Percentiles rank a stretch among this genome's conserved stretches.
These are phyloP conservation scores for Mallotus japonicus DNA, from an alignment of 441 rosid genomes.

Conservation along the genomic window DNA sequence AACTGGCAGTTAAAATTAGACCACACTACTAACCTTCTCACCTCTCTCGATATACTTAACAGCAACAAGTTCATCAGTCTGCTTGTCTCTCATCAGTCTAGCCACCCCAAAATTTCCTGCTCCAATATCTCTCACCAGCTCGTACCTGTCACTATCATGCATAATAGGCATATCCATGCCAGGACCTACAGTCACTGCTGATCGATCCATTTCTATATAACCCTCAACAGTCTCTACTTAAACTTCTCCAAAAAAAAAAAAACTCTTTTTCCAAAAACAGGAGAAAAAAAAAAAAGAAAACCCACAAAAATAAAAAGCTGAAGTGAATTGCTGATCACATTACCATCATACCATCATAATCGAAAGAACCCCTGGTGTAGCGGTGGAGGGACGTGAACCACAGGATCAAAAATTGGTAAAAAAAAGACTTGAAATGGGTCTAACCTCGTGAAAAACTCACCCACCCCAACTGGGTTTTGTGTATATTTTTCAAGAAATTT, in stretches of 20 bases:
- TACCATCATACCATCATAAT: constrained; percentile 22
- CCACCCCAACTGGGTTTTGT: constrained; percentile 33
- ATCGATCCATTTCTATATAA: constrained; percentile 60
- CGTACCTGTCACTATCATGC: constrained; percentile 95
- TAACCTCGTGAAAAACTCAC: constrained; percentile 62
- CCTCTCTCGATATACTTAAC: constrained; percentile 99
- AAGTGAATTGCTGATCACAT: constrained; percentile 26
- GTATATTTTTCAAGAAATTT: background rate
- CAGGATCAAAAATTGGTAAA: constrained; percentile 32
- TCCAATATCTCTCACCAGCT: constrained; percentile 86
- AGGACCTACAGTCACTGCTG: constrained; percentile 66
- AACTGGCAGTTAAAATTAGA: no score
- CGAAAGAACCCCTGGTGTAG: constrained; percentile 15
- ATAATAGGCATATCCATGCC: constrained; percentile 95
- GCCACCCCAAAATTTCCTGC: constrained; percentile 96
- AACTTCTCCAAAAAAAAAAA: background rate
- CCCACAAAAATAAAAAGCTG: constrained; percentile 8
- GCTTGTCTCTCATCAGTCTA: constrained; percentile 85
- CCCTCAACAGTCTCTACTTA: constrained; percentile 14
- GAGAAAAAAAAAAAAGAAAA: background rate
- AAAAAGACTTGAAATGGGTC: constrained; percentile 20
- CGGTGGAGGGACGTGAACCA: constrained; percentile 41
- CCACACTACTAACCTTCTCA: constrained; percentile 76
- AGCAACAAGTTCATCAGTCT: constrained; percentile 86
- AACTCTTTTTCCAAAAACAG: no score